A percentile compares a stretch with the other conserved stretches of the same genome.
Conservation (phyloP, 257 asterid genomes). For the Solanum appendiculatum region DNA sequence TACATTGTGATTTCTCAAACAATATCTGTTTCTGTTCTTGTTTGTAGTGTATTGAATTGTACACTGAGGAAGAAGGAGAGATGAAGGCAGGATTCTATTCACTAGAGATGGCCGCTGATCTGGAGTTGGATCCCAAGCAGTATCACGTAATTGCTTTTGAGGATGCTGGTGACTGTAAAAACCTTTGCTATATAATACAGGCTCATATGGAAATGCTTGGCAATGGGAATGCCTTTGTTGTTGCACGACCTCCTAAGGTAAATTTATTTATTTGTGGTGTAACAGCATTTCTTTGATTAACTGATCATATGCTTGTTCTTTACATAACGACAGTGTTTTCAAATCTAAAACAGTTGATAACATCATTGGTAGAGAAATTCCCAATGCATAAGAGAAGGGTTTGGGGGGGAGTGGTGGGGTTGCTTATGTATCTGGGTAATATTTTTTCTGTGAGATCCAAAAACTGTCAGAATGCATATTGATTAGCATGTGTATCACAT, state of each 20-base stretch:
- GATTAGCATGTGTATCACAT: background rate
- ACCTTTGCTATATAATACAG: conserved; percentile 78
- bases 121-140: conserved; percentile 84
- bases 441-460: background rate
- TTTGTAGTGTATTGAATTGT: conserved; percentile 78
- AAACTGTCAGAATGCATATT: background rate
- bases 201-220: conserved; percentile 82
- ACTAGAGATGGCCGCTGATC: conserved; percentile 94
- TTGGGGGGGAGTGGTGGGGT: background rate
- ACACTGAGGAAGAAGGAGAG: conserved; percentile 59
- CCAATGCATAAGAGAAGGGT: background rate
- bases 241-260: conserved; percentile 93
- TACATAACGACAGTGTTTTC: background rate
- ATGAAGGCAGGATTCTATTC: conserved; percentile 83
- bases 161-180: conserved; percentile 84
- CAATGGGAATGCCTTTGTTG: conserved; percentile 74
- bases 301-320: background rate
- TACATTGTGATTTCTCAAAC: background rate
- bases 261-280: background rate
- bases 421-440: background rate
- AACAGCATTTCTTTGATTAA: background rate
- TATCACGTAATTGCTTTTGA: conserved; percentile 82
- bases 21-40: conserved; percentile 5
- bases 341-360: background rate
- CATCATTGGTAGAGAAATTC: background rate